Evolutionary conservation across 176 grass and related monocot species (phyloP).

Genomic region (Dendrocalamus sinicus): DNA sequence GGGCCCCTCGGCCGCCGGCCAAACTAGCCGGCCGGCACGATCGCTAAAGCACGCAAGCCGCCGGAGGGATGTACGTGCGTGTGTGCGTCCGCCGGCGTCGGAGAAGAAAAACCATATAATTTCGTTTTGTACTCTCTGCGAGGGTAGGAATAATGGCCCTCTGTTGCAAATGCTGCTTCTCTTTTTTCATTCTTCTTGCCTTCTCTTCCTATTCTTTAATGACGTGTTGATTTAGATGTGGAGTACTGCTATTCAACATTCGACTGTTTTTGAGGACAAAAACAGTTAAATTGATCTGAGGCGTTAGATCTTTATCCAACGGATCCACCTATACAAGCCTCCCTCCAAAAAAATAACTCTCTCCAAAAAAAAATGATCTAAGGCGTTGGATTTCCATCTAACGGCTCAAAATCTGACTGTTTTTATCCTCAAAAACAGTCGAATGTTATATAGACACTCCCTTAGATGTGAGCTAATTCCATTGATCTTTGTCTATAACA

Average conservation of each 20-base stretch:
- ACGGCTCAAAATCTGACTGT: no score
- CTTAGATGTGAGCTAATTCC: background rate
- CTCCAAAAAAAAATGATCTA: no score
- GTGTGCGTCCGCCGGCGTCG: background rate
- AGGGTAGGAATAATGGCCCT: background rate
- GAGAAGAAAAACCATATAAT: background rate
- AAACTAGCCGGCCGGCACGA: background rate
- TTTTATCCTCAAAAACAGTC: no score
- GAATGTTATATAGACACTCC: no score
- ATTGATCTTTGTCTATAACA: background rate
- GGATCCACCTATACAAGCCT: no score
- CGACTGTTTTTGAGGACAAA: no score
- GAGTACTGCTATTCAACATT: no score
- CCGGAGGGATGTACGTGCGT: background rate
- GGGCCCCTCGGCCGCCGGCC: background rate
- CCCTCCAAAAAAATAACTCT: no score
- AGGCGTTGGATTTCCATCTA: no score
- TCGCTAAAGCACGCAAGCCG: background rate
- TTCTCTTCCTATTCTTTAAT: background rate
- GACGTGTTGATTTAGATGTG: background rate
- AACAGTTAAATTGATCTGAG: no score
- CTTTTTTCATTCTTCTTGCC: background rate
- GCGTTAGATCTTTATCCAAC: no score
- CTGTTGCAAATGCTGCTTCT: background rate
- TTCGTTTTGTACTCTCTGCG: background rate